Evolutionary conservation across 169 alveolate genomes (phyloP).

Genomic region (Theileria sp.): DNA sequence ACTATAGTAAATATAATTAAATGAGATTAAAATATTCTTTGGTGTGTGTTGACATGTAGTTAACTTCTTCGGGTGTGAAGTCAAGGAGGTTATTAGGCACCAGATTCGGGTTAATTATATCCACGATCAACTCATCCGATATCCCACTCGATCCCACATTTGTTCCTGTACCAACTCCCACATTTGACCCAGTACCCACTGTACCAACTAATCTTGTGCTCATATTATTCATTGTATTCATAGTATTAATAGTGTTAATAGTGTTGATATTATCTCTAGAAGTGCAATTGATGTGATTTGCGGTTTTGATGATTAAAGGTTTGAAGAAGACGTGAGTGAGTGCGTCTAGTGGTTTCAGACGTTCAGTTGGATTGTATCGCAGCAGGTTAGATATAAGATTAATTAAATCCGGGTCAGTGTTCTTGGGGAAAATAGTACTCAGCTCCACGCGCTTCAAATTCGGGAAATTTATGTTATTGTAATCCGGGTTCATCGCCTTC

Average conservation of each 20-base stretch:
- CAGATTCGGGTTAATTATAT: conserved; percentile 1
- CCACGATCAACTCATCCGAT: background rate
- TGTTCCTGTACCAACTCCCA: too few species aligned
- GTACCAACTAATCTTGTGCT: too few species aligned
- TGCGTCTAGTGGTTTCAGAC: conserved; percentile 85
- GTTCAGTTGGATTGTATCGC: conserved; percentile 82
- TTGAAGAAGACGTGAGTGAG: conserved; percentile 93
- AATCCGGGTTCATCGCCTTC: conserved; percentile 92
- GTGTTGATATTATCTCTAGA: too few species aligned
- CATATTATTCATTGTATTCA: background rate
- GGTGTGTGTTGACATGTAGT: conserved; percentile 17
- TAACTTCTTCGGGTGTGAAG: conserved; percentile 43
- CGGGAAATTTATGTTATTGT: conserved; percentile 89
- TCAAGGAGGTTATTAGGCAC: conserved; percentile 47
- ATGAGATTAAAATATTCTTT: conserved; percentile 13
- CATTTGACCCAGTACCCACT: too few species aligned
- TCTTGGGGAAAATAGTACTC: conserved; percentile 72
- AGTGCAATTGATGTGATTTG: background rate
- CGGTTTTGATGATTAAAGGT: conserved; percentile 81
- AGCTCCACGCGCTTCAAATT: conserved; percentile 75
- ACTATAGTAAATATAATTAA: background rate
- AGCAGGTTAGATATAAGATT: conserved; percentile 78
- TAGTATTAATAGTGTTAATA: background rate
- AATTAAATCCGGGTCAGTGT: conserved; percentile 78
- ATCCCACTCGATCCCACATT: too few species aligned